phyloP scores from a whole-genome alignment of 139 green algal species.

The Micromonas commoda region DNA sequence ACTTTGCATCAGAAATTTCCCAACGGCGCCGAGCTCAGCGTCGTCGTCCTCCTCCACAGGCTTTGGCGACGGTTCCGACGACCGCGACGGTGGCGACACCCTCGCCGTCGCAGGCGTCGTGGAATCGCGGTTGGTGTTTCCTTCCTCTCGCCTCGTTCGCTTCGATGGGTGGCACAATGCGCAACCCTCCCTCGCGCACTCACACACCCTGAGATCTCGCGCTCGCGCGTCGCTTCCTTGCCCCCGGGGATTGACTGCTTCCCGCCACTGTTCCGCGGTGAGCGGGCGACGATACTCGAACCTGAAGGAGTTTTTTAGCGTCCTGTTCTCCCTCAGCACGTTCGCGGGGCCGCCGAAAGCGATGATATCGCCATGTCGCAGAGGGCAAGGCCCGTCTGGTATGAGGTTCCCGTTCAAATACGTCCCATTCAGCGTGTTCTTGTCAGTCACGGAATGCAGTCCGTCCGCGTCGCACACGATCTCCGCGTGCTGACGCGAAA shows the following conservation, averaged over 20 bases:
- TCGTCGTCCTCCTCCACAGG: too few species aligned
- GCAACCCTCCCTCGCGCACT: background rate
- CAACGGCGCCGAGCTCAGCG: background rate
- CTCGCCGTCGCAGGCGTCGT: too few species aligned
- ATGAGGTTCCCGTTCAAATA: slow-evolving; percentile 18
- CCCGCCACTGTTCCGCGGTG: background rate
- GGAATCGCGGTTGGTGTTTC: too few species aligned
- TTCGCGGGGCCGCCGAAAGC: slow-evolving; percentile 14
- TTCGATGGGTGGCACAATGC: too few species aligned
- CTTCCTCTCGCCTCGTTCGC: too few species aligned
- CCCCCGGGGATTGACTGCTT: background rate
- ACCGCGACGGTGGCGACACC: too few species aligned
- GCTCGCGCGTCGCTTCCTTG: background rate
- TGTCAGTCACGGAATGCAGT: slow-evolving; percentile 9
- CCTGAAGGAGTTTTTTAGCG: slow-evolving; percentile 5
- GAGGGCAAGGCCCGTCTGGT: background rate
- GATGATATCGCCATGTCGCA: slow-evolving; percentile 2
- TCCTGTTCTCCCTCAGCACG: background rate
- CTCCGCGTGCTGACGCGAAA: slow-evolving; percentile 9
- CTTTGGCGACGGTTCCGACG: too few species aligned
- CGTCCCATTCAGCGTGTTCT: slow-evolving; percentile 10
- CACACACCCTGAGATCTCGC: too few species aligned
- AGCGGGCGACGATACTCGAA: background rate
- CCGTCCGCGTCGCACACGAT: background rate
- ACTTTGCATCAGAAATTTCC: background rate